Percentiles rank a stretch among this genome's conserved stretches.
phyloP scores from a whole-genome alignment of 73 alveolate genomes.

The Tetrahymena thermophila region DNA sequence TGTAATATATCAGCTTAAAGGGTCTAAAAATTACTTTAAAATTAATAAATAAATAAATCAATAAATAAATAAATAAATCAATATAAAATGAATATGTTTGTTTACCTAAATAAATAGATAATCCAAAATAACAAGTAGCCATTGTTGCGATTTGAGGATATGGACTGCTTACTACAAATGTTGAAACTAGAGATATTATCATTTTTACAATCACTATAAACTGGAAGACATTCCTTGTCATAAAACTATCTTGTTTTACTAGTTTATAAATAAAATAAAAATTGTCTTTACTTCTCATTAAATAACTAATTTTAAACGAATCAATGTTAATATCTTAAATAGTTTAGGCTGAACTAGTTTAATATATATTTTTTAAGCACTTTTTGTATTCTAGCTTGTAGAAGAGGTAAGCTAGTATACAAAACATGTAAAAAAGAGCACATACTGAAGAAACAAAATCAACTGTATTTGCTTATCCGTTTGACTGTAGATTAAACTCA shows the following conservation, averaged over 20 bases:
- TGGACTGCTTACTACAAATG: not conserved
- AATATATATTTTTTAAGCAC: not conserved
- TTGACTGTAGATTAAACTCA: not conserved
- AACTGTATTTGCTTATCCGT: not conserved
- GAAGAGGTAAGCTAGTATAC: not conserved
- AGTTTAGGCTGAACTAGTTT: not conserved
- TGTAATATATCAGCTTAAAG: not conserved
- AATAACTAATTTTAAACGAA: not conserved
- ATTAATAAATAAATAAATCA: not conserved
- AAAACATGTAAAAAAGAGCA: not conserved
- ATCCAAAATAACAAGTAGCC: not conserved
- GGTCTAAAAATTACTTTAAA: not conserved
- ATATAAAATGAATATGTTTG: too few relatives aligned
- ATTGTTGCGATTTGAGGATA: not conserved
- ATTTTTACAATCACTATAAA: not conserved
- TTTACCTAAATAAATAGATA: not conserved
- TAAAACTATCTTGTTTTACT: not conserved
- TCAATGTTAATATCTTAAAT: not conserved
- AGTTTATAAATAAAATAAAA: not conserved
- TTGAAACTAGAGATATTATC: not conserved
- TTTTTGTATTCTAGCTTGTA: not conserved
- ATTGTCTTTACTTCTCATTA: not conserved
- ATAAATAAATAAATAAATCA: too few relatives aligned
- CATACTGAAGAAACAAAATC: not conserved
- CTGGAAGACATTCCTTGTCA: not conserved